Conservation (phyloP, 2,329 filamentous ascomycete genomes). For the Curvularia lunata region DNA sequence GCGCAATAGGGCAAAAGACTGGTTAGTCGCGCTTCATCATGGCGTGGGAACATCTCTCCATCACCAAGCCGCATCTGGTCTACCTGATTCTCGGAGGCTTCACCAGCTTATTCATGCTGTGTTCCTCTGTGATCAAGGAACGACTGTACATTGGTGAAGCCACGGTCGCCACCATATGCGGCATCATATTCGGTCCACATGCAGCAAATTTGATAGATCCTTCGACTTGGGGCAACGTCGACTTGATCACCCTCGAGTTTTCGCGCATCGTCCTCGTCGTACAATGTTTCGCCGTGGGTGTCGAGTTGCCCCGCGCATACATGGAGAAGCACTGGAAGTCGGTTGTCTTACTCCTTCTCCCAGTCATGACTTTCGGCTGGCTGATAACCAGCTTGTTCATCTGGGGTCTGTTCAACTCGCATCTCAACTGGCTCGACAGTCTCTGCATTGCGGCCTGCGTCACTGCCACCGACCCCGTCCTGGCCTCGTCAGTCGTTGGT, state of each 20-base stretch:
- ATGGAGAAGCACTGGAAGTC: conserved; percentile 99
- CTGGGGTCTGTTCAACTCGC: conserved; percentile 81
- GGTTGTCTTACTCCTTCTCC: conserved; percentile 83
- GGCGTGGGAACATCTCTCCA: conserved; percentile 80
- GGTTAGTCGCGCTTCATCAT: conserved; percentile 53
- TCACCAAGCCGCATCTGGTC: conserved; percentile 95
- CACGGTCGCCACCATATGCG: conserved; percentile 86
- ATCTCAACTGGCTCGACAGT: conserved; percentile 87
- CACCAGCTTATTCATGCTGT: conserved; percentile 97
- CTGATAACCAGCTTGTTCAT: conserved; percentile 90
- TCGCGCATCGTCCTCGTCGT: conserved; percentile 88
- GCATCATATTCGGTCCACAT: conserved; percentile 87
- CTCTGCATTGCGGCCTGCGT: conserved; percentile 89
- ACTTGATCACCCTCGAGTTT: conserved; percentile 88
- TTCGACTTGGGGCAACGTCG: conserved; percentile 78
- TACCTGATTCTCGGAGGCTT: conserved; percentile 99
- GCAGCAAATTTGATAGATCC: conserved; percentile 80
- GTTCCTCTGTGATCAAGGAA: conserved; percentile 97
- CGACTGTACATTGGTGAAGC: conserved; percentile 98
- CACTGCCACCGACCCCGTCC: conserved; percentile 93
- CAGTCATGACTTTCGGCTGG: conserved; percentile 98
- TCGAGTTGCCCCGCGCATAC: conserved; percentile 90
- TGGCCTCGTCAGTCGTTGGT: conserved; percentile 96
- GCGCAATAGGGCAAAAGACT: conserved; percentile 6
- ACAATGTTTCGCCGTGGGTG: conserved; percentile 89